These are phyloP conservation scores for Basidiobolus meristosporus DNA, from an alignment of 371 early-diverging fungal genomes.

Conservation along the genomic window DNA sequence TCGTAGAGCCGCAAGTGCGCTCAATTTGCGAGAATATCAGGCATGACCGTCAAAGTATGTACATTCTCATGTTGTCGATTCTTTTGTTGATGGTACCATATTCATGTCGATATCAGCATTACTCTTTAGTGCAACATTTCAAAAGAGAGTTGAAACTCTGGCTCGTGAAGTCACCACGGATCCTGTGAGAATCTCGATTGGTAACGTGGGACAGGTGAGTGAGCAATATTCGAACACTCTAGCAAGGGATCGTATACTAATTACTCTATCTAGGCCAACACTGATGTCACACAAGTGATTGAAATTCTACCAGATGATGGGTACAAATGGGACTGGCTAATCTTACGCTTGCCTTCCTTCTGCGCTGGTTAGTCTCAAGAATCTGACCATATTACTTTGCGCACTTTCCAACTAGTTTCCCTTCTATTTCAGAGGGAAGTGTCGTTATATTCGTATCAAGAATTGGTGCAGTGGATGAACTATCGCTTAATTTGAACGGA, in stretches of 20 bases:
- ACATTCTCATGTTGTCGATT: background rate
- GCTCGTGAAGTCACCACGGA: conserved; percentile 84
- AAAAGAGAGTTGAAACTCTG: conserved; percentile 79
- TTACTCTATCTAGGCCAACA: conserved; percentile 24
- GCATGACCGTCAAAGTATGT: conserved; percentile 51
- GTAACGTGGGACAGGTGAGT: conserved; percentile 28
- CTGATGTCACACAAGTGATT: conserved; percentile 56
- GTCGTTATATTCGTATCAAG: conserved; percentile 45
- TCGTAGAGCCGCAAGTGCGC: conserved; percentile 77
- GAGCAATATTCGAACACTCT: background rate
- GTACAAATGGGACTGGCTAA: conserved; percentile 44
- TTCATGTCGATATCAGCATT: conserved; percentile 33
- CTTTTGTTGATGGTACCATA: background rate
- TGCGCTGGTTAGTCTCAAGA: conserved; percentile 20
- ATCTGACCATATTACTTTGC: background rate
- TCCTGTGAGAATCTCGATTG: conserved; percentile 72
- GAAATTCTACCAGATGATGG: conserved; percentile 35
- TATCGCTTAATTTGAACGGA: conserved; percentile 25
- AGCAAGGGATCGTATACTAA: background rate
- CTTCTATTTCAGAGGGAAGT: conserved; percentile 25
- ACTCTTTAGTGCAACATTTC: conserved; percentile 99
- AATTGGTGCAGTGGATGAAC: conserved; percentile 34
- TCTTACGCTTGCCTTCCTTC: conserved; percentile 21
- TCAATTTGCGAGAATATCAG: conserved; percentile 82
- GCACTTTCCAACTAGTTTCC: background rate